Conservation (phyloP, 148 eudicot genomes). For the Cornus florida region DNA sequence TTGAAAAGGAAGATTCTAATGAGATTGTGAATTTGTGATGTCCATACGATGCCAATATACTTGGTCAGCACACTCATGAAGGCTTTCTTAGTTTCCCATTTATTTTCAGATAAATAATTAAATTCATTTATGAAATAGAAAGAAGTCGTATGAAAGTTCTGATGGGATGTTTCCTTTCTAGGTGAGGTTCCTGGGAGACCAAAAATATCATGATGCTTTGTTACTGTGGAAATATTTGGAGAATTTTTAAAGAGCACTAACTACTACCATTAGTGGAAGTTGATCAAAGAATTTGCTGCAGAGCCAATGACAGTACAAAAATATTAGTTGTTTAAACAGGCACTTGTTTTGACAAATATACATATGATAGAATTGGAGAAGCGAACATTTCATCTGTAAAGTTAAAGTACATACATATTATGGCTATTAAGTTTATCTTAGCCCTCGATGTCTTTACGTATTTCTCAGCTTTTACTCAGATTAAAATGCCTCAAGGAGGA, state of each 20-base stretch:
- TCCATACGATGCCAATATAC: background rate
- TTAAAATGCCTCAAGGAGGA: background rate
- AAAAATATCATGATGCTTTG: background rate
- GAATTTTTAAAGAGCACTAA: too few species aligned
- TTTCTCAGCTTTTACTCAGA: background rate
- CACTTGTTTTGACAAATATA: background rate
- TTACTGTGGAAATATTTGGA: background rate
- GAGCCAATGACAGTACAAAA: background rate
- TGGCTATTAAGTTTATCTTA: background rate
- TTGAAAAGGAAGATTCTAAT: background rate
- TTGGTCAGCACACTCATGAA: slow-evolving; percentile 4
- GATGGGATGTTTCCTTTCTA: background rate
- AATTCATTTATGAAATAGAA: background rate
- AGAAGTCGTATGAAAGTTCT: background rate
- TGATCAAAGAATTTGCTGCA: background rate
- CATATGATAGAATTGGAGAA: too few species aligned
- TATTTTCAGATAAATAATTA: background rate
- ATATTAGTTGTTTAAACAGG: slow-evolving; percentile 1
- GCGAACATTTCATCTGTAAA: slow-evolving; percentile 2
- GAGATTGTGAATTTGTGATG: background rate
- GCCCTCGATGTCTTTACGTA: background rate
- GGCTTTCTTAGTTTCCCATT: background rate
- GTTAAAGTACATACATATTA: background rate
- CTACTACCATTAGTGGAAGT: background rate
- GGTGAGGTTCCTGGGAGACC: background rate